A percentile compares a stretch with the other conserved stretches of the same genome.
Conservation (phyloP, 331 rosid species). For the Quercus tomentella region DNA sequence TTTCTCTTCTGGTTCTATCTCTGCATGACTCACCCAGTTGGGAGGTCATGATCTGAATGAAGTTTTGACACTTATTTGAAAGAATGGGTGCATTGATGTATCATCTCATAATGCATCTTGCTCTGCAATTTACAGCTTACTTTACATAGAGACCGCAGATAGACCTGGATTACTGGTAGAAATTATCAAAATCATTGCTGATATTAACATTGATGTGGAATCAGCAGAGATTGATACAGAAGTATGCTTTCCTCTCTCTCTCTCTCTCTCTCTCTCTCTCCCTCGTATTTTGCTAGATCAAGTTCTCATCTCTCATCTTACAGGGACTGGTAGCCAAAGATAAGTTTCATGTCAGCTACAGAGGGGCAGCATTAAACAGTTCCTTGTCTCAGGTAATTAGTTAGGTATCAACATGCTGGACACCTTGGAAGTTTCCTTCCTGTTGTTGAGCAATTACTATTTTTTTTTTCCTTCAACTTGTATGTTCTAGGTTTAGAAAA, state of each 20-base stretch:
- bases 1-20: neutral
- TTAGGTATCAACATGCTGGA: neutral
- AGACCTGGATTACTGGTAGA: constrained; percentile 87
- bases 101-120: constrained; percentile 16
- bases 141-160: constrained; percentile 88
- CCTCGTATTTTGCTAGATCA: neutral
- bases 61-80: neutral
- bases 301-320: constrained; percentile 23
- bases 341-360: constrained; percentile 86
- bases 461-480: neutral
- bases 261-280: neutral
- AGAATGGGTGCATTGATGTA: constrained; percentile 14
- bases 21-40: neutral
- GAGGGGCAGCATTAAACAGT: constrained; percentile 78
- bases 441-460: neutral
- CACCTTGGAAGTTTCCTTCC: neutral
- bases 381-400: constrained; percentile 82
- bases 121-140: constrained; percentile 58
- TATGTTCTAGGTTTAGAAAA: neutral
- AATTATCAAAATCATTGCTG: constrained; percentile 79
- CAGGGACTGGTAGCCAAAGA: constrained; percentile 97
- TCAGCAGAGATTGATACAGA: constrained; percentile 95
- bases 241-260: constrained; percentile 38
- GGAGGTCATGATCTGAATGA: constrained; percentile 5
- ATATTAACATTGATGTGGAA: constrained; percentile 86